Evolutionary conservation across 257 asterid genomes (phyloP).

Genomic region (Catharanthus roseus): DNA sequence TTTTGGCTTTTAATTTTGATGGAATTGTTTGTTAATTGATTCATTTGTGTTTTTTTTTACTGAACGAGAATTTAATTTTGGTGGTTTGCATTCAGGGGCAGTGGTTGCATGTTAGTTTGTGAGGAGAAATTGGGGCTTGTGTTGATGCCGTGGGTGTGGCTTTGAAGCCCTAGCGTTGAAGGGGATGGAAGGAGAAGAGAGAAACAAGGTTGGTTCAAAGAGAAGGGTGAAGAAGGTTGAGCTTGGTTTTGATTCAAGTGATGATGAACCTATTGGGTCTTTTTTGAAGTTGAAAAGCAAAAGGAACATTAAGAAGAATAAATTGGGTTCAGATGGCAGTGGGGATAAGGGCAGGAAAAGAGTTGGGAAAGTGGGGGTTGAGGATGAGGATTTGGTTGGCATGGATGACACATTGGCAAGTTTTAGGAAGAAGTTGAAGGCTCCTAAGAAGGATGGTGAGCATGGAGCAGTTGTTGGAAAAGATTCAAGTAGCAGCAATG

Average conservation of each 20-base stretch:
- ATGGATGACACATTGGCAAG: conserved; percentile 93
- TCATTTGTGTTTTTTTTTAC: background rate
- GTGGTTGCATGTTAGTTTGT: conserved; percentile 11
- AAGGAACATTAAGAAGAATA: conserved; percentile 48
- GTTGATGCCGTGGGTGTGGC: conserved; percentile 43
- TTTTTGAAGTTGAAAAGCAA: conserved; percentile 65
- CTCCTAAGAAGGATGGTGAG: conserved; percentile 57
- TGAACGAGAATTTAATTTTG: conserved; percentile 1
- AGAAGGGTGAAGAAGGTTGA: conserved; percentile 39
- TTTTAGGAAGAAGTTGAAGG: conserved; percentile 79
- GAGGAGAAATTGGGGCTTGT: conserved; percentile 41
- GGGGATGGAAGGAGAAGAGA: conserved; percentile 65
- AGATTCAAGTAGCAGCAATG: conserved; percentile 21
- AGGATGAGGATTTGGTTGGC: conserved; percentile 54
- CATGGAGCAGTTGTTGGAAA: conserved; percentile 27
- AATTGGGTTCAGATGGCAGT: conserved; percentile 39
- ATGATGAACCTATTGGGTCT: conserved; percentile 76
- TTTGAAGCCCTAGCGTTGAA: conserved; percentile 42
- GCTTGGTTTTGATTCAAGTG: conserved; percentile 50
- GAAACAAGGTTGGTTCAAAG: conserved; percentile 42
- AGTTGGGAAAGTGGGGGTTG: conserved; percentile 34
- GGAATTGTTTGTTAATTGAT: background rate
- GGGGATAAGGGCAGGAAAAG: conserved; percentile 29
- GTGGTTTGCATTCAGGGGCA: conserved; percentile 8
- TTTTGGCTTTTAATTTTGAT: background rate